Base-by-base conservation (phyloP, 306 rosid genomes). In the Castanospermum australe region DNA sequence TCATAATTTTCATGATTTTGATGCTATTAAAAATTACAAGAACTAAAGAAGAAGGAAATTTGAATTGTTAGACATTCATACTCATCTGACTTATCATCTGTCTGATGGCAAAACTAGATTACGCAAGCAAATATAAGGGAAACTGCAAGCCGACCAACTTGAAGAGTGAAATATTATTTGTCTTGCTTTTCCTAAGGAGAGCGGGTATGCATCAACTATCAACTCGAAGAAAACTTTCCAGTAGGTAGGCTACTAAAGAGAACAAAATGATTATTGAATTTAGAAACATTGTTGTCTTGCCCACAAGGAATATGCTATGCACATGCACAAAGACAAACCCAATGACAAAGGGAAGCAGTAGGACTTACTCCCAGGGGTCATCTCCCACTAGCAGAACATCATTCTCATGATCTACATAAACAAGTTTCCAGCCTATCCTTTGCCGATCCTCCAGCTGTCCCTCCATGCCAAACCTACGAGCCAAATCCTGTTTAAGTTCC, bases 281-380 rank as follows among this genome's bases (percentile, higher is more conserved):
- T 8, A 42, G 39, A 21, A 66, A 51, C 32, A 39, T 18, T 18
- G 17, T 3, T 28, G 14, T 71, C 12, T 55, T 20, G 5, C 14
- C 14, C 2, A 9, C 12, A 2, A 66, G 51, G 38, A 73, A 44
- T 20, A 36, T 20, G 42, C 50, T 20, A 36, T 20, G 42, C 50
- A 25, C 30, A 60, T 35, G 59, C 10, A 0, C 38, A 60, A 20
- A 42, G 2, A 11, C 25, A 36, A 51, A 35, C 20, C 28, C n/a
- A 69, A 76, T 2, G 15, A 45, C 15, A 75, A 48, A 81, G 15
- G 71, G 24, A 42, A 33, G 6, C n/a, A 13, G 45, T 22, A 73
- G 45, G 63, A 83, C 94, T 77, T 83, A 92, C 97, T 89, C 90
- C 97, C 97, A 92, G 1, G 97, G 97, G 81, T 92, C 97, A 56